Percentiles rank a stretch among this genome's conserved stretches.
Conservation (phyloP, 2,329 filamentous ascomycete species). For the Tetracladium maxilliforme region DNA sequence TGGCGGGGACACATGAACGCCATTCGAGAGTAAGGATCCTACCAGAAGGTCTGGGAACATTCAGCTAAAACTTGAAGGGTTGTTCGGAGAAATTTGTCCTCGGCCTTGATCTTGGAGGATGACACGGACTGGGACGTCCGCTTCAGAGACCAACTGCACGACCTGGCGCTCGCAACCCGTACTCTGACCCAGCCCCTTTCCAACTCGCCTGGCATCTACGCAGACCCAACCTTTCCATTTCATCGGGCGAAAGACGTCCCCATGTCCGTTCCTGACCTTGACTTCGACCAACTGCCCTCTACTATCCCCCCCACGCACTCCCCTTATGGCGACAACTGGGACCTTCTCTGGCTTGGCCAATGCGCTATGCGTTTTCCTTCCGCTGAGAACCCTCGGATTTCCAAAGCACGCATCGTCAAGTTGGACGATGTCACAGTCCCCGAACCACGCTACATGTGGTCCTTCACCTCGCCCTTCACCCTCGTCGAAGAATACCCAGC, state of each 20-base stretch:
- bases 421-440: no score
- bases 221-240: neutral
- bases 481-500: slow-evolving; percentile 10
- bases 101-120: slow-evolving; percentile 22
- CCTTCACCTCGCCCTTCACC: no score
- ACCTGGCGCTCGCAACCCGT: slow-evolving; percentile 15
- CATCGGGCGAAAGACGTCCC: neutral
- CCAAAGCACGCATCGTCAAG: no score
- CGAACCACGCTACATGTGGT: no score
- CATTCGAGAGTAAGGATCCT: slow-evolving; percentile 13
- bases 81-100: slow-evolving; percentile 16
- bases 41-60: no score
- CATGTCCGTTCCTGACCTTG: neutral
- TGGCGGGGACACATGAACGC: slow-evolving; percentile 26
- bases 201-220: slow-evolving; percentile 1
- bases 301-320: slow-evolving; percentile 2
- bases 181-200: slow-evolving; percentile 12
- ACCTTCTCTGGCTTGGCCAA: slow-evolving; percentile 22
- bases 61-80: no score
- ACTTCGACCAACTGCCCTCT: neutral
- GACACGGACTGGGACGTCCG: slow-evolving; percentile 24
- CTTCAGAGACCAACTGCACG: slow-evolving; percentile 16
- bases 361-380: slow-evolving; percentile 16
- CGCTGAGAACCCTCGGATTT: no score
- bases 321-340: slow-evolving; percentile 18